Percentiles rank a stretch among this genome's conserved stretches.
These are phyloP conservation scores for Zygosaccharomyces bailii DNA, from an alignment of 805 yeast species.

Conservation along the genomic window DNA sequence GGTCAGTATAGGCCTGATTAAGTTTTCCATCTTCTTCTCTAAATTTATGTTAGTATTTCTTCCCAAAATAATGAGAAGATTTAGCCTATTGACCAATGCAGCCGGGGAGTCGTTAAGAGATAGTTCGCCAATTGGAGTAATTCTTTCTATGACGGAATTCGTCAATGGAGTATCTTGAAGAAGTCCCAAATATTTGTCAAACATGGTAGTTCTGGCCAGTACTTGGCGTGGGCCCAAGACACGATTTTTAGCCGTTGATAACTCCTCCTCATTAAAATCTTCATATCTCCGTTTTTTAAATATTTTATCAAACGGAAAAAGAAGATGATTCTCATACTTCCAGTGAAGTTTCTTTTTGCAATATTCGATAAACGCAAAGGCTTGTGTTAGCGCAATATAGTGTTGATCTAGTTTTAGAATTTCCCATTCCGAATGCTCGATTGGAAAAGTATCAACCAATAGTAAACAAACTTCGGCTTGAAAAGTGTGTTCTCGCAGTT, in stretches of 20 bases:
- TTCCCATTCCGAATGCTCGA: constrained; percentile 21
- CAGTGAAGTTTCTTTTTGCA: constrained; percentile 31
- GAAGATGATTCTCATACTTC: constrained; percentile 44
- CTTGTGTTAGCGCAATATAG: constrained; percentile 12
- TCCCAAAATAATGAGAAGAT: constrained; percentile 27
- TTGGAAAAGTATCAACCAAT: constrained; percentile 24
- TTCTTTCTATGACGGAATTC: constrained; percentile 22
- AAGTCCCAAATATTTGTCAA: constrained; percentile 26
- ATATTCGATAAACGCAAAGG: constrained; percentile 21
- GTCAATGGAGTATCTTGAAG: constrained; percentile 15
- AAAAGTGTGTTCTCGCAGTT: constrained; percentile 15
- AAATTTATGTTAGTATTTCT: constrained; percentile 19
- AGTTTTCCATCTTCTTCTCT: constrained; percentile 25
- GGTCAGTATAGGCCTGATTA: constrained; percentile 20
- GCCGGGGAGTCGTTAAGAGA: constrained; percentile 18
- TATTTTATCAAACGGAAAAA: constrained; percentile 38
- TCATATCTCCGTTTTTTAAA: constrained; percentile 29
- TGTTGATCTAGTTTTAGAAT: constrained; percentile 17
- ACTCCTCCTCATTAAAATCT: constrained; percentile 27
- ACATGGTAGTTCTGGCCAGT: constrained; percentile 14
- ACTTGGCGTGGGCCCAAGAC: constrained; percentile 7
- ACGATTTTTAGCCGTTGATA: constrained; percentile 11
- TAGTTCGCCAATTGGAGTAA: constrained; percentile 32
- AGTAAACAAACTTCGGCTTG: constrained; percentile 19
- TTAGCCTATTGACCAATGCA: constrained; percentile 30